Conservation (phyloP, 2,329 filamentous ascomycete genomes). For the Dactylellina leptospora region DNA sequence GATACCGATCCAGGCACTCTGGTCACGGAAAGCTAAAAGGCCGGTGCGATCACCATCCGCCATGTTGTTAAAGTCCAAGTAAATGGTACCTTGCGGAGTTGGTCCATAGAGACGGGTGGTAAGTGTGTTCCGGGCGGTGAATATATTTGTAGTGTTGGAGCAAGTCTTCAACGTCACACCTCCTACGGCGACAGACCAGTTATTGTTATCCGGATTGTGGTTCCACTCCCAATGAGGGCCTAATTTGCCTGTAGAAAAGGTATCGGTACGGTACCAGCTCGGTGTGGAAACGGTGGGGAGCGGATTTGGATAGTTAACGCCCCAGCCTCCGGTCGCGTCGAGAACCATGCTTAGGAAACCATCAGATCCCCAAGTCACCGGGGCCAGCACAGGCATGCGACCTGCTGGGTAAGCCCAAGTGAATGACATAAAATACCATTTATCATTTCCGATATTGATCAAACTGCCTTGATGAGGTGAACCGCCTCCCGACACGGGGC, state of each 20-base stretch:
- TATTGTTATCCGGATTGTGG: slow-evolving; percentile 67
- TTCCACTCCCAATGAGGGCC: slow-evolving; percentile 69
- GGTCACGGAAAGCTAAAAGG: slow-evolving; percentile 66
- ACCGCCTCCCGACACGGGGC: slow-evolving; percentile 64
- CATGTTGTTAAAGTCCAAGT: slow-evolving; percentile 65
- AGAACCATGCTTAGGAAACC: slow-evolving; percentile 23
- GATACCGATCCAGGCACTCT: slow-evolving; percentile 66
- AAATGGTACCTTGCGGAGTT: slow-evolving; percentile 65
- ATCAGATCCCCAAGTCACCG: slow-evolving; percentile 63
- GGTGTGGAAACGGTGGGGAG: slow-evolving; percentile 58
- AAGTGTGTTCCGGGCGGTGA: slow-evolving; percentile 64
- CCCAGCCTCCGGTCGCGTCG: slow-evolving; percentile 26
- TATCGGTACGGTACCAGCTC: slow-evolving; percentile 61
- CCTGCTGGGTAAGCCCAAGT: slow-evolving; percentile 68
- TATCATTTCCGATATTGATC: slow-evolving; percentile 64
- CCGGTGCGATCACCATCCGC: slow-evolving; percentile 66
- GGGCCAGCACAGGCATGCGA: slow-evolving; percentile 68
- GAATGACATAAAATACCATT: slow-evolving; percentile 71
- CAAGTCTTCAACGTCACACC: slow-evolving; percentile 43
- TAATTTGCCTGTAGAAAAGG: slow-evolving; percentile 62
- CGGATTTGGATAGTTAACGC: slow-evolving; percentile 47
- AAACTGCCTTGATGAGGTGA: slow-evolving; percentile 68
- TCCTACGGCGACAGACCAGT: slow-evolving; percentile 63
- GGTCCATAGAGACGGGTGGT: slow-evolving; percentile 66
- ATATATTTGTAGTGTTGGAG: slow-evolving; percentile 55